Conservation (phyloP, 2,329 filamentous ascomycete species). For the Elsinoe batatas region DNA sequence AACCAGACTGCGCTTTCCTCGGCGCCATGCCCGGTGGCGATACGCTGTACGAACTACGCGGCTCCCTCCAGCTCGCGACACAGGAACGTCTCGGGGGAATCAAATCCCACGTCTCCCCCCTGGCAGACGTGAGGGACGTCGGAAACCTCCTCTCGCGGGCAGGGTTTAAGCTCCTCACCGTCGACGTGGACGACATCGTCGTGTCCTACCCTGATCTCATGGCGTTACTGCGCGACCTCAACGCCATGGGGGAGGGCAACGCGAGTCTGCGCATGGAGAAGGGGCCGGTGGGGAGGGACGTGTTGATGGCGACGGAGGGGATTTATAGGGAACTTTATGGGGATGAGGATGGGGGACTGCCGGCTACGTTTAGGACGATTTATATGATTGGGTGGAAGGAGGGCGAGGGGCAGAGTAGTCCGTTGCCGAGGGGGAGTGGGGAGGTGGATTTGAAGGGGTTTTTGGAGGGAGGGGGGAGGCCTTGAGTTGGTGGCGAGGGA, state of each 20-base stretch:
- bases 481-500: background rate
- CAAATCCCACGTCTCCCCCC: conserved; percentile 76
- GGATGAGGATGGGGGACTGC: conserved; percentile 60
- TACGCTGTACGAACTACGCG: conserved; percentile 84
- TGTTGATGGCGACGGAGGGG: conserved; percentile 74
- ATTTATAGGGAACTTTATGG: conserved; percentile 86
- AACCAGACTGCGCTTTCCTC: conserved; percentile 84
- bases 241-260: conserved; percentile 93
- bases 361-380: conserved; percentile 88
- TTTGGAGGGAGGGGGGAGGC: conserved; percentile 37
- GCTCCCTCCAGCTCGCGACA: conserved; percentile 85
- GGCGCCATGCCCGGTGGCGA: conserved; percentile 96
- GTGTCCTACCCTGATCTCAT: conserved; percentile 89
- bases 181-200: conserved; percentile 94
- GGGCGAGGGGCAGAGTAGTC: conserved; percentile 65
- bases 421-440: conserved; percentile 72
- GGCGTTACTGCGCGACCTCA: conserved; percentile 83
- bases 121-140: conserved; percentile 86
- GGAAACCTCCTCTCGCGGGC: conserved; percentile 78
- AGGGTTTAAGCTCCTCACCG: conserved; percentile 90
- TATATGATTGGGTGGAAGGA: conserved; percentile 99
- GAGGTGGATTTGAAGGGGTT: conserved; percentile 84
- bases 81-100: conserved; percentile 86
- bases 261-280: conserved; percentile 77
- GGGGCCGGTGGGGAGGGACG: conserved; percentile 71